Evolutionary conservation across 208 protist species (phyloP).

Genomic region (Trichomonas gallinae): DNA sequence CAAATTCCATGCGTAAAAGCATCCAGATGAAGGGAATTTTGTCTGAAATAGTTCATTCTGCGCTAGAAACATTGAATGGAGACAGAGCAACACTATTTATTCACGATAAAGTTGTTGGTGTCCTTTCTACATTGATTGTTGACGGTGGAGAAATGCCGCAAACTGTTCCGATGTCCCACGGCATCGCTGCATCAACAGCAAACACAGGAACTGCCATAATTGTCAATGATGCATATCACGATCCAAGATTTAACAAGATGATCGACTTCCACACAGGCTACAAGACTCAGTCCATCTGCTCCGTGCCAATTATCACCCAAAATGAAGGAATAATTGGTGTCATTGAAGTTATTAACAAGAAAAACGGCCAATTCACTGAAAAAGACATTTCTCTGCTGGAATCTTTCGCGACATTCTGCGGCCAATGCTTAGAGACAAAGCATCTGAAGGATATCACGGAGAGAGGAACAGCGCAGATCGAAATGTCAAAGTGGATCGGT

Average conservation of each 20-base stretch:
- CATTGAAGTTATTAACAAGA: neutral
- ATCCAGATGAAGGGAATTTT: neutral
- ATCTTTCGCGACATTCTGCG: neutral
- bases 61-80: neutral
- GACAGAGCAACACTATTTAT: neutral
- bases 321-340: neutral
- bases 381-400: neutral
- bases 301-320: neutral
- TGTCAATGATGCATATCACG: conserved; percentile 10
- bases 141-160: neutral
- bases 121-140: neutral
- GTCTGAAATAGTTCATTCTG: neutral
- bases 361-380: neutral
- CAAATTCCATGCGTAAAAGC: neutral
- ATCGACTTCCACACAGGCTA: neutral
- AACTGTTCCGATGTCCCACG: neutral
- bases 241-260: conserved; percentile 5
- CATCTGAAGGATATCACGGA: neutral
- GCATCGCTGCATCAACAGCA: neutral
- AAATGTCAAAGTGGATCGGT: conserved; percentile 7
- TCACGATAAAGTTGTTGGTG: neutral
- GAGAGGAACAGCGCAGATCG: neutral
- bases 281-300: neutral
- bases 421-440: neutral
- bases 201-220: neutral